Conservation (phyloP, 495 filamentous ascomycete genomes). For the Hypoxylon lienhwacheense region DNA sequence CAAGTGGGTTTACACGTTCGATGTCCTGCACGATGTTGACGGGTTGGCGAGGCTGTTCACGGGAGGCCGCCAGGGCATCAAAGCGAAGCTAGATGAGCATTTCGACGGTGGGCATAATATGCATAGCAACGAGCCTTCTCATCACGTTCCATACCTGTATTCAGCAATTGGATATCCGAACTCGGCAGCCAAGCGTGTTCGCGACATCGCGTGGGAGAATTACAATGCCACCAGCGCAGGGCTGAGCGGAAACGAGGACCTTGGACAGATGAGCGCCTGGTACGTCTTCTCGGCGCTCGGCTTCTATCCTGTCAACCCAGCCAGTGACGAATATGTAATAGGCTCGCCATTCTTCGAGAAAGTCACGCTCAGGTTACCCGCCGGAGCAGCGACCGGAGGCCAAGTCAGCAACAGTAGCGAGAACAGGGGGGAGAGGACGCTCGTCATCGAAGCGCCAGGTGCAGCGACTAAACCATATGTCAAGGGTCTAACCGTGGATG, state of each 20-base stretch:
- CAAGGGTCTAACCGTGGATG: conserved; percentile 36
- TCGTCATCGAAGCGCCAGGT: conserved; percentile 35
- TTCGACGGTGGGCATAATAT: conserved; percentile 40
- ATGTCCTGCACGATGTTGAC: conserved; percentile 38
- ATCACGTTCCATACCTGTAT: conserved; percentile 41
- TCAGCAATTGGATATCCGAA: conserved; percentile 35
- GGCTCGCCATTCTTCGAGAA: conserved; percentile 41
- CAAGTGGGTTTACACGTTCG: conserved; percentile 41
- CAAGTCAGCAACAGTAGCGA: conserved; percentile 1
- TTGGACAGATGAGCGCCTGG: conserved; percentile 43
- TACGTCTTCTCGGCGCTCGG: conserved; percentile 40
- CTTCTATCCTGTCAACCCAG: conserved; percentile 37
- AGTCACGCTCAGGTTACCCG: conserved; percentile 23
- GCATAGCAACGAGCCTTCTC: conserved; percentile 42
- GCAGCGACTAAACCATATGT: conserved; percentile 33
- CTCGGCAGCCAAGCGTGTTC: conserved; percentile 28
- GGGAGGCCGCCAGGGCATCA: conserved; percentile 33
- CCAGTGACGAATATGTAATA: conserved; percentile 36
- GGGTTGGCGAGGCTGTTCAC: conserved; percentile 32
- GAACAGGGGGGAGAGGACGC: conserved; percentile 9
- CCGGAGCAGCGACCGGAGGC: conserved; percentile 27
- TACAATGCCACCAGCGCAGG: conserved; percentile 39
- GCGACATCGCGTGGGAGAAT: conserved; percentile 34
- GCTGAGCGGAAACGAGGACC: conserved; percentile 38
- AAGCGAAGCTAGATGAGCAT: conserved; percentile 37